A percentile compares a stretch with the other conserved stretches of the same genome.
Conservation (phyloP, 202 grass and related monocot species). For the Cymbopogon flexuosus region DNA sequence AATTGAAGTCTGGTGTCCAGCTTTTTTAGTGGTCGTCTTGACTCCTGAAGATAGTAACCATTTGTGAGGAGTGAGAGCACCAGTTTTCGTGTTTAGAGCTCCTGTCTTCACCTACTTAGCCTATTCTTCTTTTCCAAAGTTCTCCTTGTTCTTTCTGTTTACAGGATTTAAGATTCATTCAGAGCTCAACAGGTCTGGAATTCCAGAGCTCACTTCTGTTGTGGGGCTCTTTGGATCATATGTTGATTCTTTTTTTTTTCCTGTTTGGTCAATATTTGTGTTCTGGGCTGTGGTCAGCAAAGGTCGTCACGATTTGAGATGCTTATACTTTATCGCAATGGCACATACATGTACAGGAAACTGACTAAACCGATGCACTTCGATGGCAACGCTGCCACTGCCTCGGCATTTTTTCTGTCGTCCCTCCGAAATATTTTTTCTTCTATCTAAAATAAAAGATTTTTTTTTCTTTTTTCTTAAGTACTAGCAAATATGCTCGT, state of each 20-base stretch:
- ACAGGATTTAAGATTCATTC: slow-evolving; percentile 34
- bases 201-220: neutral
- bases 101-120: slow-evolving; percentile 5
- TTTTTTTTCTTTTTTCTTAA: too few relatives aligned
- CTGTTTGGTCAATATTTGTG: neutral
- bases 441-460: too few relatives aligned
- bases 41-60: slow-evolving; percentile 2
- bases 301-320: too few relatives aligned
- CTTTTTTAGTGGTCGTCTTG: slow-evolving; percentile 55
- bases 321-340: too few relatives aligned
- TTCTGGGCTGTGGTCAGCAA: neutral
- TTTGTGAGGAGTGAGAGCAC: slow-evolving; percentile 14
- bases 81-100: neutral
- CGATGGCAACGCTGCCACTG: too few relatives aligned
- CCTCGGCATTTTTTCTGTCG: too few relatives aligned
- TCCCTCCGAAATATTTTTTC: too few relatives aligned
- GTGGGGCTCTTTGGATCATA: slow-evolving; percentile 14
- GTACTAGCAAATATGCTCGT: too few relatives aligned
- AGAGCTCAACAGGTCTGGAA: slow-evolving; percentile 34
- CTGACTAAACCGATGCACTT: too few relatives aligned
- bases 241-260: neutral
- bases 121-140: slow-evolving; percentile 14
- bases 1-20: slow-evolving; percentile 60
- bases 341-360: too few relatives aligned
- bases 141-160: slow-evolving; percentile 34